Base-by-base conservation (phyloP, 345 rosid species). In the Euphorbia tirucalli region DNA sequence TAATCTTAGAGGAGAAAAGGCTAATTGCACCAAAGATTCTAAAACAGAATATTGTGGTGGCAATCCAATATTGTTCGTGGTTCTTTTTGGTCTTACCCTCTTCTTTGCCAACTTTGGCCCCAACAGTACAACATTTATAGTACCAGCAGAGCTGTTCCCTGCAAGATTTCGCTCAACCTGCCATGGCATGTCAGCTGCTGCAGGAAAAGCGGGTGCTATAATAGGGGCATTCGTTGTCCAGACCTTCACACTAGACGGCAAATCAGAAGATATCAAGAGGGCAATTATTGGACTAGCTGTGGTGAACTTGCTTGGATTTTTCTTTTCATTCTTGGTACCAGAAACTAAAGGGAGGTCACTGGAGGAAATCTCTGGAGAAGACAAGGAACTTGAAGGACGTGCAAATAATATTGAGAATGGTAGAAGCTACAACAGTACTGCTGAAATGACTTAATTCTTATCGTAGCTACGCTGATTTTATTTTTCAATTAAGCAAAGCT, bases 291-390 rank as follows among this genome's bases (percentile, higher is more conserved):
- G 79, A 35, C 90, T 90, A 9, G 73, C 87, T 0, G 83, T 72
- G 54, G 88, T 90, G 28, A 90, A 84, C 60, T 61, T 87, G 61
- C 13, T 85, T 7, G 93, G 93, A 7, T 80, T 90, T n/a, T 24
- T 81, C 65, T 85, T 82, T 70, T 83, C 96, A 57, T 78, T 90
- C 72, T 75, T 87, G 81, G 83, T 90, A 65, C 93, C 92, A 0
- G 93, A 90, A 71, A 85, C 96, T 0, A 90, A 83, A 60, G 92
- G 92, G 31, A 77, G 68, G 74, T 87, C 93, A 3, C 82, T 90
- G 0, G 93, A 86, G 81, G 89, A 90, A 64, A 75, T 90, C 14
- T 83, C 96, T 0, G 86, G 86, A 19, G 91, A 88, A 49, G 85
- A 90, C 58, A 76, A 73, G 67, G 85, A 82, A 4, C 50, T 69